Conservation (phyloP, 371 early-diverging fungal species). For the Haplosporangium sp. region DNA sequence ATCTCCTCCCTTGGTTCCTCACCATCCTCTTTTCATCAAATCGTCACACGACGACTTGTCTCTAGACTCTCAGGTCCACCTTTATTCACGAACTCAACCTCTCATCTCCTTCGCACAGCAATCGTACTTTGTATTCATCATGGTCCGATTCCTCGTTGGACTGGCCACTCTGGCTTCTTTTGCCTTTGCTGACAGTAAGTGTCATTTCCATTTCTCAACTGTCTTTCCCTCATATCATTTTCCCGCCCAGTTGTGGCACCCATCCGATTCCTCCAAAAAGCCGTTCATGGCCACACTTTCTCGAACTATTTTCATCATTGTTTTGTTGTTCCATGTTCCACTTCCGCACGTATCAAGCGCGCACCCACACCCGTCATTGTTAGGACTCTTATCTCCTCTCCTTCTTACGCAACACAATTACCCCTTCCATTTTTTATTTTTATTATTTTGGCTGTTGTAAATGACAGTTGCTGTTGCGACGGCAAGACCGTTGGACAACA, state of each 20-base stretch:
- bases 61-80: neutral
- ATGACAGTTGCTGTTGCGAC: no score
- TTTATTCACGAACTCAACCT: neutral
- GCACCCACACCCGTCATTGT: neutral
- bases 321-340: neutral
- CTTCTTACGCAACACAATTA: no score
- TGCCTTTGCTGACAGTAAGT: constrained; percentile 50
- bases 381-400: neutral
- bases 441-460: no score
- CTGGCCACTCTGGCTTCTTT: constrained; percentile 34
- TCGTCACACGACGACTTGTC: constrained; percentile 1
- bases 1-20: neutral
- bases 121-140: neutral
- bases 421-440: no score
- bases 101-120: neutral
- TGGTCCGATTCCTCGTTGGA: constrained; percentile 41
- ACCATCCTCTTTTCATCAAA: neutral
- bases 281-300: no score
- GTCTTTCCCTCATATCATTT: neutral
- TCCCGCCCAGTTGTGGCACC: neutral
- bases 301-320: no score
- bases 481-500: no score
- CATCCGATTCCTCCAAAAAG: no score
- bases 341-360: neutral
- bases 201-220: neutral